These are phyloP conservation scores for Microbotryomycetes sp. DNA, from an alignment of 1,284 basidiomycete species.

Conservation along the genomic window DNA sequence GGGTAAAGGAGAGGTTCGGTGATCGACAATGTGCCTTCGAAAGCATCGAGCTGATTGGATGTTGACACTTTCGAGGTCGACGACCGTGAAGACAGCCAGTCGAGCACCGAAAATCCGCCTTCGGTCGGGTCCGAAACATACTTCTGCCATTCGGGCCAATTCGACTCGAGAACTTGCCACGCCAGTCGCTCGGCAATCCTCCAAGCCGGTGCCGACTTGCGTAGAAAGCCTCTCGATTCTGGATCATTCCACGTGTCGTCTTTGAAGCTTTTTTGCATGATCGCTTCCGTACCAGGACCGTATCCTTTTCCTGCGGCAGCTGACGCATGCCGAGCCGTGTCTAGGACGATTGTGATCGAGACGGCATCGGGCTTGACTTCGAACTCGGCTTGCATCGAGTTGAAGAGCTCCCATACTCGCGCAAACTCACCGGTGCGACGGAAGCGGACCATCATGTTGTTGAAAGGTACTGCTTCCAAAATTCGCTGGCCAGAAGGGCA, in stretches of 20 bases:
- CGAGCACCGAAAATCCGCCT: neutral
- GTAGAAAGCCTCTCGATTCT: neutral
- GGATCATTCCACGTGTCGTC: constrained; percentile 7
- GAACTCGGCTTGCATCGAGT: constrained; percentile 52
- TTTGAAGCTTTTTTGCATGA: constrained; percentile 28
- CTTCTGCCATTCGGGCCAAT: neutral
- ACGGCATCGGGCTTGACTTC: constrained; percentile 50
- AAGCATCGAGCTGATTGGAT: neutral
- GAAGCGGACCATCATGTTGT: constrained; percentile 52
- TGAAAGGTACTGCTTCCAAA: constrained; percentile 38
- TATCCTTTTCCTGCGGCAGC: constrained; percentile 40
- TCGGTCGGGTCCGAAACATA: neutral
- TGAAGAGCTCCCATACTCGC: constrained; percentile 56
- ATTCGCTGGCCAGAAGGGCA: neutral
- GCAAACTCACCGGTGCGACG: constrained; percentile 52
- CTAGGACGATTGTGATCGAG: constrained; percentile 55
- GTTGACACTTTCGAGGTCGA: neutral
- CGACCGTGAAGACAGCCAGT: neutral
- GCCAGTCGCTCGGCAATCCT: constrained; percentile 5
- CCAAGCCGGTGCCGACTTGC: neutral
- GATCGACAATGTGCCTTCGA: constrained; percentile 16
- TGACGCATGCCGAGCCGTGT: constrained; percentile 42
- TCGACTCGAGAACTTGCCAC: constrained; percentile 4
- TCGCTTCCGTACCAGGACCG: constrained; percentile 43
- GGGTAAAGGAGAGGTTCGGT: constrained; percentile 35